Evolutionary conservation across 257 asterid species (phyloP).

Genomic region (Petunia secreta): DNA sequence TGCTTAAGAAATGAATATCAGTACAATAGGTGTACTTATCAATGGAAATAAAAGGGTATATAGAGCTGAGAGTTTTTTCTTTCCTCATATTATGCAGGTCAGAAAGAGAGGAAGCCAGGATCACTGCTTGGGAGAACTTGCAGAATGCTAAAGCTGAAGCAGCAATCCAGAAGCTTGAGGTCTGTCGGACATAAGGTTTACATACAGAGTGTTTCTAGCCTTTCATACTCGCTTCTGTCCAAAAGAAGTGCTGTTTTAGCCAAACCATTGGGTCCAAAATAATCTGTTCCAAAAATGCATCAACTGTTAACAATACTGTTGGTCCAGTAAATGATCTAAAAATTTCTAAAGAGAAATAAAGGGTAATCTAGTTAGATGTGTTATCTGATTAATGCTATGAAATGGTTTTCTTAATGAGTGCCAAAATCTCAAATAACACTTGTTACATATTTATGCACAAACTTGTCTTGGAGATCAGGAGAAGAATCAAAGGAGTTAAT

Average conservation of each 20-base stretch:
- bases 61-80: background rate
- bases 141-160: conserved; percentile 83
- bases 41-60: background rate
- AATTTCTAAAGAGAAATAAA: too few relatives aligned
- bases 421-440: background rate
- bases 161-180: conserved; percentile 67
- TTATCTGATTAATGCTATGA: background rate
- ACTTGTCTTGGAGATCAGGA: too few relatives aligned
- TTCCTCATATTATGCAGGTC: conserved; percentile 32
- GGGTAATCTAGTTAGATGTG: too few relatives aligned
- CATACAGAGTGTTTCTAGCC: background rate
- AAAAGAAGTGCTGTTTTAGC: too few relatives aligned
- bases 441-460: background rate
- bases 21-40: background rate
- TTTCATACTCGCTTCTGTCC: background rate
- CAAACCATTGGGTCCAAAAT: too few relatives aligned
- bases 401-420: too few relatives aligned
- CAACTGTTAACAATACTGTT: too few relatives aligned
- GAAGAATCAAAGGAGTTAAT: background rate
- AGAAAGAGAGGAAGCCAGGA: conserved; percentile 69
- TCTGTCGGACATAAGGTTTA: conserved; percentile 23
- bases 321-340: too few relatives aligned
- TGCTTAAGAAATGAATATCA: background rate
- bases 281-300: too few relatives aligned
- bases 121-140: conserved; percentile 76